Conservation (phyloP, 805 yeast genomes). For the Candida nemodendra region DNA sequence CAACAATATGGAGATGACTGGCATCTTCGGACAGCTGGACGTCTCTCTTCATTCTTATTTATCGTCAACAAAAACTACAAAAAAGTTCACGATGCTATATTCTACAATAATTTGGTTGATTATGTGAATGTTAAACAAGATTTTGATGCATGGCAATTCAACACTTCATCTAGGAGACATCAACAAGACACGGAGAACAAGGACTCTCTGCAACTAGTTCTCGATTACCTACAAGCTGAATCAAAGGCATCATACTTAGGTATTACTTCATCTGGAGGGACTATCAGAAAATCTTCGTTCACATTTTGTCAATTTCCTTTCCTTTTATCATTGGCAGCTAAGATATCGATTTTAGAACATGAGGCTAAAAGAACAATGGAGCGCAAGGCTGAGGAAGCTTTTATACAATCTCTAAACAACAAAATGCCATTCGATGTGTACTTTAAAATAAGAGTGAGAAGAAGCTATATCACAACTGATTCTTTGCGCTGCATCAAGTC, state of each 20-base stretch:
- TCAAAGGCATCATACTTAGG: conserved; percentile 35
- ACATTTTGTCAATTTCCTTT: conserved; percentile 85
- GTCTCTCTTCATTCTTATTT: conserved; percentile 53
- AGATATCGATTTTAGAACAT: conserved; percentile 75
- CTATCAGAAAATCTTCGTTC: conserved; percentile 33
- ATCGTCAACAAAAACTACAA: conserved; percentile 45
- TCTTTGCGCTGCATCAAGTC: conserved; percentile 63
- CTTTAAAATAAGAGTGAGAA: conserved; percentile 64
- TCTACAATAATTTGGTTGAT: conserved; percentile 82
- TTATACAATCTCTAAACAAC: conserved; percentile 67
- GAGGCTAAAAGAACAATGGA: conserved; percentile 84
- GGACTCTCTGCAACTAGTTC: conserved; percentile 37
- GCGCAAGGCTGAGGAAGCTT: conserved; percentile 84
- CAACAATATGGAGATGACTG: conserved; percentile 76
- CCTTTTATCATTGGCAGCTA: conserved; percentile 75
- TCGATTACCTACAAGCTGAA: conserved; percentile 44
- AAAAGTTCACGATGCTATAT: conserved; percentile 41
- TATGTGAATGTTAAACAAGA: conserved; percentile 74
- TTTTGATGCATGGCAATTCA: conserved; percentile 78
- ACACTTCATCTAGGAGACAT: conserved; percentile 25
- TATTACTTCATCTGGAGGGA: conserved; percentile 27
- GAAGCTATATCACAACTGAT: conserved; percentile 68
- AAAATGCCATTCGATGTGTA: conserved; percentile 63
- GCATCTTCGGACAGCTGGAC: conserved; percentile 71
- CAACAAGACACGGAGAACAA: conserved; percentile 12